Evolutionary conservation across 1,284 basidiomycete species (phyloP).

Genomic region (Fomitopsis pinicola): DNA sequence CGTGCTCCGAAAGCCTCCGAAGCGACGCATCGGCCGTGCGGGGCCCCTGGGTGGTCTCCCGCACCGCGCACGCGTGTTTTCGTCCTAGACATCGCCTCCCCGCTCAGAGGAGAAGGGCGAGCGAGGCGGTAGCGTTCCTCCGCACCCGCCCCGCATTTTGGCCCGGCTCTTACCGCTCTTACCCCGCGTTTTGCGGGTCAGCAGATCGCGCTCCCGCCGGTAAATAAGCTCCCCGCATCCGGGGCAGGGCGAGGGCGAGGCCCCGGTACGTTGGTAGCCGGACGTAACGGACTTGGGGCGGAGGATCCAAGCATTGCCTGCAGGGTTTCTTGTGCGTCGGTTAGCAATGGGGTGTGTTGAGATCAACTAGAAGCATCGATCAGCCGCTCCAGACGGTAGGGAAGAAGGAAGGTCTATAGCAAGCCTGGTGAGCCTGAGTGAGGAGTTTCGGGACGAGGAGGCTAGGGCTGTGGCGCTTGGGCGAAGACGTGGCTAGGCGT

Average conservation of each 20-base stretch:
- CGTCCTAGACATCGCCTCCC: neutral
- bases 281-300: neutral
- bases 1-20: neutral
- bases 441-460: neutral
- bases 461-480: neutral
- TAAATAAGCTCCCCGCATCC: neutral
- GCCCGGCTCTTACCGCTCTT: conserved; percentile 4
- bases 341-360: neutral
- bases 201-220: neutral
- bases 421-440: neutral
- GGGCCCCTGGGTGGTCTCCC: neutral
- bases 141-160: conserved; percentile 4
- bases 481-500: neutral
- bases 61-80: neutral
- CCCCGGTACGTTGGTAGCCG: neutral
- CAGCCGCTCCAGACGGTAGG: too few species aligned
- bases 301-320: neutral
- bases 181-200: conserved; percentile 2
- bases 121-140: neutral
- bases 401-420: neutral
- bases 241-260: neutral
- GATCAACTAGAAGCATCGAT: neutral
- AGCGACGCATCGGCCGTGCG: neutral
- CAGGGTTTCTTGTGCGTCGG: neutral
- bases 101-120: neutral